Conservation (phyloP, 1,139 yeast genomes). For the Suhomyces maxii region DNA sequence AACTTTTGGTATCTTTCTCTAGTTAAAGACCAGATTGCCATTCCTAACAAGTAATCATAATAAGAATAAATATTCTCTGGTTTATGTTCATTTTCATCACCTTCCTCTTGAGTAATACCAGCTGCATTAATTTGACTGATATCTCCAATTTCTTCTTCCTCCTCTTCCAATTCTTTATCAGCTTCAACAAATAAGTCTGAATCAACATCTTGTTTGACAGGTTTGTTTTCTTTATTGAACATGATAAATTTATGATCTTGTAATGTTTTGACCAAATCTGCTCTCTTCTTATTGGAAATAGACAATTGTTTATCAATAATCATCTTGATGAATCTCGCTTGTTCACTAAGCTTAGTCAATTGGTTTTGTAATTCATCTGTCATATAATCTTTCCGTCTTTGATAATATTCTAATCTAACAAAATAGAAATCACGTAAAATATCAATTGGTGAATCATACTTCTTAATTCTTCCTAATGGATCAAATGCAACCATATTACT, state of each 20-base stretch:
- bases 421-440: constrained; percentile 82
- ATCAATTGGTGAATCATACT: constrained; percentile 71
- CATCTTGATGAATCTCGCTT: constrained; percentile 88
- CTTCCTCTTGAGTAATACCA: constrained; percentile 27
- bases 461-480: constrained; percentile 84
- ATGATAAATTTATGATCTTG: constrained; percentile 68
- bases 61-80: constrained; percentile 54
- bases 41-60: constrained; percentile 74
- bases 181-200: constrained; percentile 24
- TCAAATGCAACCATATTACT: constrained; percentile 97
- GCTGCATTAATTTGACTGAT: constrained; percentile 35
- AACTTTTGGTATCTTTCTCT: constrained; percentile 82
- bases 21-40: constrained; percentile 94
- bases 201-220: constrained; percentile 27
- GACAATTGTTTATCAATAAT: constrained; percentile 73
- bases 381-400: constrained; percentile 82
- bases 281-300: constrained; percentile 75
- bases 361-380: constrained; percentile 70
- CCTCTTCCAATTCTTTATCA: constrained; percentile 33
- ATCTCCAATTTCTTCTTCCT: constrained; percentile 38
- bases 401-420: constrained; percentile 86
- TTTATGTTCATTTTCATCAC: constrained; percentile 28
- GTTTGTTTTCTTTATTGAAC: constrained; percentile 68
- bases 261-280: constrained; percentile 62
- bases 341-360: constrained; percentile 71